These are phyloP conservation scores for Lablab purpureus DNA, from an alignment of 306 rosid species.

Conservation along the genomic window DNA sequence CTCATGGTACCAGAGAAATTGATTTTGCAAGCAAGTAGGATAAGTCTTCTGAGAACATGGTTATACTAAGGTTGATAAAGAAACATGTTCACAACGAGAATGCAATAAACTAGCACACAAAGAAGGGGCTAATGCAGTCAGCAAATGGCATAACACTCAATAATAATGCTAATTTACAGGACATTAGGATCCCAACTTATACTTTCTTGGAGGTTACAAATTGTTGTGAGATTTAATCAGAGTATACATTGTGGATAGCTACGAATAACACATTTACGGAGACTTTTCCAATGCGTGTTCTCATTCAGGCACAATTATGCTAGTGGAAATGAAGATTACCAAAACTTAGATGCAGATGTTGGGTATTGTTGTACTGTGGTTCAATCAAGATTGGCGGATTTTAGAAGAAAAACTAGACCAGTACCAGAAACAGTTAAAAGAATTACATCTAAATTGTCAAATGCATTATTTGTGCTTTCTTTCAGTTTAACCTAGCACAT, in stretches of 20 bases:
- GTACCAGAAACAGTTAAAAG: background rate
- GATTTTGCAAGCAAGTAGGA: constrained; percentile 12
- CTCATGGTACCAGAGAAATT: background rate
- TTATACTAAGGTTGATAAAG: background rate
- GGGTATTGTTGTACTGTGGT: background rate
- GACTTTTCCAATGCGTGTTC: background rate
- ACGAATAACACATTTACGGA: background rate
- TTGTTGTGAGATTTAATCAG: background rate
- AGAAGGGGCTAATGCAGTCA: background rate
- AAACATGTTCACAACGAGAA: background rate
- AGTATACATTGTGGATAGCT: background rate
- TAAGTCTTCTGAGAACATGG: background rate
- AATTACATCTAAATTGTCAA: background rate
- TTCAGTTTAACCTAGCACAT: background rate
- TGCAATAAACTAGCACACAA: background rate
- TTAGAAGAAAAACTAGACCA: background rate
- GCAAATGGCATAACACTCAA: constrained; percentile 28
- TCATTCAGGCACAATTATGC: background rate
- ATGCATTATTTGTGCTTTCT: background rate
- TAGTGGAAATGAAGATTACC: background rate
- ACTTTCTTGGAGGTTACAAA: background rate
- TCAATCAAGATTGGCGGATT: background rate
- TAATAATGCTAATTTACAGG: background rate
- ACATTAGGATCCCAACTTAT: background rate
- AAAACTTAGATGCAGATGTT: background rate